Base-by-base conservation (phyloP, 108 stramenopile genomes). In the Nitzschia palea region DNA sequence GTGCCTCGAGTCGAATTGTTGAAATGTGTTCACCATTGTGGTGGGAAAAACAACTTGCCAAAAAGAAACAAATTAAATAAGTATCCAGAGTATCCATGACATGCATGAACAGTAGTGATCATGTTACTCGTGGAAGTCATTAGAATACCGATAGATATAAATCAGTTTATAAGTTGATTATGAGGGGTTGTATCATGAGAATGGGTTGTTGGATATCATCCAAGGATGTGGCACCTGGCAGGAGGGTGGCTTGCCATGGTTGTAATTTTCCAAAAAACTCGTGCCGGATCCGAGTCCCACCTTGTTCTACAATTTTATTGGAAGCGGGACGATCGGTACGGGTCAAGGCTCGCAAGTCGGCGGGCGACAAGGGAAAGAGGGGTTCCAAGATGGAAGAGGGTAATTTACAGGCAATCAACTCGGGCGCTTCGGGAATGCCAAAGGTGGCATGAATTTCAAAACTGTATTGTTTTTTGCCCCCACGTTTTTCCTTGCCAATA, bases 1-100 rank as follows among this genome's bases (percentile, higher is more conserved):
- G 95, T 50, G 88, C 92, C 20, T 73, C 85, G 1, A 93, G 92
- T 76, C 91, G 95, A 15, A 36, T 96, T n/a, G 44, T 63, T 36
- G 95, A 96, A 68, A 91, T 96, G 90, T 82, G 82, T 50, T 90
- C 90, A 0, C 66, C 68, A n/a, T 59, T 68, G 26, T 90, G 89
- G 90, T 95, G 94, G 94, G 70, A 80, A 1, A 70, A 84, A 30
- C 51, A 36, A 18, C 22, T 74, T 20, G 18, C 47, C 17, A 18
- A n/a, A n/a, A n/a, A n/a, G n/a, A n/a, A n/a, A n/a, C n/a, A n/a
- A n/a, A n/a, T n/a, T n/a, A n/a, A n/a, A n/a, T n/a, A n/a, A n/a
- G n/a, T n/a, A n/a, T n/a, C n/a, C n/a, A n/a, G n/a, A n/a, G n/a
- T n/a, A n/a, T n/a, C n/a, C n/a, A n/a, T n/a, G n/a, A n/a, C n/a